Evolutionary conservation across 345 rosid species (phyloP).

Genomic region (Salix arbutifolia): DNA sequence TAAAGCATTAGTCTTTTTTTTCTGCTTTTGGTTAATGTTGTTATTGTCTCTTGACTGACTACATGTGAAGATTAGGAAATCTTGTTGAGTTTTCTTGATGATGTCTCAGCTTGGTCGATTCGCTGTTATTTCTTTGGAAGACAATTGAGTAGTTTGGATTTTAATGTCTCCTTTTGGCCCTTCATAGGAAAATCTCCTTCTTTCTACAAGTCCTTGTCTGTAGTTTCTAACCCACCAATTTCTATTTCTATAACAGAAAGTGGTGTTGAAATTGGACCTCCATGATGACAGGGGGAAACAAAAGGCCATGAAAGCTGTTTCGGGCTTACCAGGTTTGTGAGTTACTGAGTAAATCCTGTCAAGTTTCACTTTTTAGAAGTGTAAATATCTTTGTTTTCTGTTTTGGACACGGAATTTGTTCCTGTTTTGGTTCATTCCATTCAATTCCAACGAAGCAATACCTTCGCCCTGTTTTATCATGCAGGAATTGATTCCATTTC

Average conservation of each 20-base stretch:
- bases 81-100: background rate
- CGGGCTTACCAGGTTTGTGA: constrained; percentile 39
- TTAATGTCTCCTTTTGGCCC: background rate
- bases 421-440: background rate
- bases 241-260: constrained; percentile 43
- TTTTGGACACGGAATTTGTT: background rate
- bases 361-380: background rate
- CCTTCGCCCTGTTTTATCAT: background rate
- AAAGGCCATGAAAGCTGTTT: constrained; percentile 51
- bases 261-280: constrained; percentile 50
- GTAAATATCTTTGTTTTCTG: background rate
- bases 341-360: background rate
- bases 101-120: background rate
- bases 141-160: background rate
- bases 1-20: background rate
- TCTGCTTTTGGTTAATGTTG: background rate
- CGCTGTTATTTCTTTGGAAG: background rate
- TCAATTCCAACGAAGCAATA: background rate
- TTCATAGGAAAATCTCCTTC: background rate
- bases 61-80: background rate
- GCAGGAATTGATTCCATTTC: constrained; percentile 52
- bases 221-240: background rate
- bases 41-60: background rate
- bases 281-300: constrained; percentile 47
- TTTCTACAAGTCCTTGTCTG: background rate